Conservation (phyloP, 2,329 filamentous ascomycete species). For the Trichophyton schoenleinii region DNA sequence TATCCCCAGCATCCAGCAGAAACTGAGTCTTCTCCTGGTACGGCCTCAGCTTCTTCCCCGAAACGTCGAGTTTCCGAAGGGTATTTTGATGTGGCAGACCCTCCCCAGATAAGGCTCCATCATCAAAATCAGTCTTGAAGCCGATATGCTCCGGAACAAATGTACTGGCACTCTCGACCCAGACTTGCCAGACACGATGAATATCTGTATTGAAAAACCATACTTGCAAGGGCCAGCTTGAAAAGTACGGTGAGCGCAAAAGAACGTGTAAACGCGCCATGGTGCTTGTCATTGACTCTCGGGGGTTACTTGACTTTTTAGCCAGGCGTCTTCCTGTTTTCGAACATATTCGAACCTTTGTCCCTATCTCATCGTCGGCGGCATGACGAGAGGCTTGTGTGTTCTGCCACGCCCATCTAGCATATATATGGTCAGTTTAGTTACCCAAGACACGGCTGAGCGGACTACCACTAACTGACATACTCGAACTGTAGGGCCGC, state of each 20-base stretch:
- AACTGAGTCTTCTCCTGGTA: constrained; percentile 42
- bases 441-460: neutral
- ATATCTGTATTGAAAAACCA: constrained; percentile 67
- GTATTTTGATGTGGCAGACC: constrained; percentile 18
- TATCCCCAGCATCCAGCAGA: constrained; percentile 28
- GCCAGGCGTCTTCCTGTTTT: constrained; percentile 27
- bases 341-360: constrained; percentile 21
- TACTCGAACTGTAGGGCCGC: constrained; percentile 91
- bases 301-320: constrained; percentile 40
- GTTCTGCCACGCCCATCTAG: constrained; percentile 88
- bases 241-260: constrained; percentile 65
- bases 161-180: constrained; percentile 40
- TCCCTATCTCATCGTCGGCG: constrained; percentile 31
- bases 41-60: constrained; percentile 39
- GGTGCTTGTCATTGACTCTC: constrained; percentile 51
- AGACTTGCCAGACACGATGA: constrained; percentile 53
- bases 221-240: constrained; percentile 66
- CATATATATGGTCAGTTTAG: constrained; percentile 1
- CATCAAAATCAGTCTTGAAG: constrained; percentile 42
- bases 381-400: constrained; percentile 72
- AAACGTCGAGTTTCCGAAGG: constrained; percentile 38
- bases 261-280: constrained; percentile 73
- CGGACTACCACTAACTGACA: constrained; percentile 22
- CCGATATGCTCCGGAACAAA: constrained; percentile 38
- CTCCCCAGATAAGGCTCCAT: constrained; percentile 17